Percentiles rank a stretch among this genome's conserved stretches.
phyloP scores from a whole-genome alignment of 1,284 basidiomycete species.

The Gymnopus androsaceus region DNA sequence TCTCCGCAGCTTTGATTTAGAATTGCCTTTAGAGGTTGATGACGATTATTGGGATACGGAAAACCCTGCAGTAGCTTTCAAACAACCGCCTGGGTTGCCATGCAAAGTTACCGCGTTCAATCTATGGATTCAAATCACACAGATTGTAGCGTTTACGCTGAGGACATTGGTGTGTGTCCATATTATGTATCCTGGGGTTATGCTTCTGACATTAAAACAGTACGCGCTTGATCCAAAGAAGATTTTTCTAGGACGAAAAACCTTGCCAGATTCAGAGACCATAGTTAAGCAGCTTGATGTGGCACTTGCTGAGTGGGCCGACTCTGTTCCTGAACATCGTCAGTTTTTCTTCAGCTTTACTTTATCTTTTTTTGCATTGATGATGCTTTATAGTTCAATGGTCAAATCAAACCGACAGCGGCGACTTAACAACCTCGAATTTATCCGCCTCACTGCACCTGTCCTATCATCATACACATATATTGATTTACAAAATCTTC shows the following conservation, averaged over 20 bases:
- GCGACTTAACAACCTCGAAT: conserved; percentile 54
- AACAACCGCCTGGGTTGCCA: conserved; percentile 67
- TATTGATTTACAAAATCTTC: conserved; percentile 79
- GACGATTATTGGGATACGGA: conserved; percentile 81
- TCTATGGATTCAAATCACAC: conserved; percentile 66
- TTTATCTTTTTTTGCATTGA: background rate
- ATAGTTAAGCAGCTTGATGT: conserved; percentile 73
- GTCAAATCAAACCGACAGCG: conserved; percentile 62
- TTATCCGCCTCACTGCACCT: conserved; percentile 72
- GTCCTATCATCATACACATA: conserved; percentile 70
- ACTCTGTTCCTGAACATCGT: conserved; percentile 67
- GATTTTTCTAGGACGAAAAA: conserved; percentile 40
- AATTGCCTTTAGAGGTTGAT: conserved; percentile 79
- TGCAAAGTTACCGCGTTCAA: conserved; percentile 66
- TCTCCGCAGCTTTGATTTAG: conserved; percentile 67
- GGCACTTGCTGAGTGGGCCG: conserved; percentile 74
- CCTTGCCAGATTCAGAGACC: conserved; percentile 39
- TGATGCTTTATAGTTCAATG: conserved; percentile 54
- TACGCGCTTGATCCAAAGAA: conserved; percentile 74
- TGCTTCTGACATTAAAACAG: conserved; percentile 36
- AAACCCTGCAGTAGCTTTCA: conserved; percentile 50
- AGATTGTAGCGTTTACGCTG: conserved; percentile 70
- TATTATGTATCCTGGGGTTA: conserved; percentile 11
- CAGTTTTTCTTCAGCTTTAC: conserved; percentile 30
- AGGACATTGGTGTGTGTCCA: conserved; percentile 62